Base-by-base conservation (phyloP, 2,329 filamentous ascomycete genomes). In the Aspergillus quadricinctus region DNA sequence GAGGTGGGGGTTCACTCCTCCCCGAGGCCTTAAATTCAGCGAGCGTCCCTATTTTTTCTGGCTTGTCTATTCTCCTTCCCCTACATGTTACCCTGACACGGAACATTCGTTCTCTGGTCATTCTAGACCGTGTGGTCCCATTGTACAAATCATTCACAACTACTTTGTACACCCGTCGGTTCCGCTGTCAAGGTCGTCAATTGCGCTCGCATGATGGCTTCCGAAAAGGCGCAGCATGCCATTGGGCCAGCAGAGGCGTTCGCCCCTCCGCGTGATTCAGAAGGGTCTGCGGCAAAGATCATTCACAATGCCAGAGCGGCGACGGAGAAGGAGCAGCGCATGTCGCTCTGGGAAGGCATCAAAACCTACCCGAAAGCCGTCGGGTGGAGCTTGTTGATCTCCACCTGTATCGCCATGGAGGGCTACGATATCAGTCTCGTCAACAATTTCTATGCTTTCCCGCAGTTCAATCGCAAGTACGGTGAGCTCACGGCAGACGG, bases 321-420 rank as follows among this genome's bases (percentile, higher is more conserved):
- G 1, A 73, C 76, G 4, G 71, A 76, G 23, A 78, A 78, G 63
- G 77, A 78, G 57, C 86, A 85, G 64, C 80, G 77, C 14, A 90
- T 91, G 88, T 88, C 82, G 49, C 77, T 96, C 56, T 69, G 83
- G 70, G 85, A 96, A 77, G 91, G 90, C 60, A 81, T 96, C 72
- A 85, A 80, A 68, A 80, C 94, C 27, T 96, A 96, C 69, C 91
- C 90, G 57, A 93, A 95, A 77, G 92, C 92, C 23, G 87, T 95
- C 55, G 82, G 78, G 23, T 96, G 90, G 90, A 90, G 87, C 65
- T 68, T 96, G 51, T 78, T 95, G 57, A 92, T 96, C 72, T 93
- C 88, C n/a, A 93, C 90, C 0, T 92, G 89, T 70, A 94, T 96
- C 67, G 85, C 84, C 66, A 96, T 96, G 92, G 91, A 96, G 73